Evolutionary conservation across 2,329 filamentous ascomycete species (phyloP).

Genomic region (Trichoderma semiorbis): DNA sequence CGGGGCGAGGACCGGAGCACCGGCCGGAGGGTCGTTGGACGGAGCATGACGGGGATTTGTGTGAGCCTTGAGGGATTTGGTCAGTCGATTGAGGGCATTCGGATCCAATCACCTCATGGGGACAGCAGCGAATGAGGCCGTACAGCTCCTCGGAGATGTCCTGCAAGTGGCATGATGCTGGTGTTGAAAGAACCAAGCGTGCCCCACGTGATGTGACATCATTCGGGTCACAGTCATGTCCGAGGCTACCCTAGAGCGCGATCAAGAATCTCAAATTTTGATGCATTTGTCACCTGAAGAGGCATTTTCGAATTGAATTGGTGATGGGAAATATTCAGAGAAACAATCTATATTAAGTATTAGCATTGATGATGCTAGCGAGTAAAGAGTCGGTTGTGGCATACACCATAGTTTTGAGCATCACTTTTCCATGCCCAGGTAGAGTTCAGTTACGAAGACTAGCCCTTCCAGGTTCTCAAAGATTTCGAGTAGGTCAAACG

Average conservation of each 20-base stretch:
- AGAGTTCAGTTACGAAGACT: too few relatives aligned
- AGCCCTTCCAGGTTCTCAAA: too few relatives aligned
- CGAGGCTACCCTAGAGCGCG: conserved; percentile 7
- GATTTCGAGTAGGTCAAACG: accelerated
- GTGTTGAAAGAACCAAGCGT: not conserved
- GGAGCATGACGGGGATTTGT: conserved; percentile 27
- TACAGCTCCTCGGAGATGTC: not conserved
- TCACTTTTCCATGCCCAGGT: accelerated
- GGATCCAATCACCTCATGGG: not conserved
- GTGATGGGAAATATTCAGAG: accelerated
- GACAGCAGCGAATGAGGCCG: not conserved
- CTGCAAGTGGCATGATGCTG: conserved; percentile 11
- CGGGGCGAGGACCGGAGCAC: conserved; percentile 24
- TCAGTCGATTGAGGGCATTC: not conserved
- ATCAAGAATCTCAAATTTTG: not conserved
- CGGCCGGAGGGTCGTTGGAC: conserved; percentile 26
- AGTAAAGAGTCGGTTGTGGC: not conserved
- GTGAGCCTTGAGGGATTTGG: not conserved
- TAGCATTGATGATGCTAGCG: accelerated
- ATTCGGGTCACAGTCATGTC: not conserved
- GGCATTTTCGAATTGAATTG: not conserved
- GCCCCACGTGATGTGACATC: conserved; percentile 21
- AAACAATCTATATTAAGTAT: not conserved
- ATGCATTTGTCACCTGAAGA: not conserved
- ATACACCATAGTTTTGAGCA: accelerated